Evolutionary conservation across 2,329 filamentous ascomycete species (phyloP), one percentile per base, ranked within the genome.

Genomic region (Scedosporium boydii): DNA sequence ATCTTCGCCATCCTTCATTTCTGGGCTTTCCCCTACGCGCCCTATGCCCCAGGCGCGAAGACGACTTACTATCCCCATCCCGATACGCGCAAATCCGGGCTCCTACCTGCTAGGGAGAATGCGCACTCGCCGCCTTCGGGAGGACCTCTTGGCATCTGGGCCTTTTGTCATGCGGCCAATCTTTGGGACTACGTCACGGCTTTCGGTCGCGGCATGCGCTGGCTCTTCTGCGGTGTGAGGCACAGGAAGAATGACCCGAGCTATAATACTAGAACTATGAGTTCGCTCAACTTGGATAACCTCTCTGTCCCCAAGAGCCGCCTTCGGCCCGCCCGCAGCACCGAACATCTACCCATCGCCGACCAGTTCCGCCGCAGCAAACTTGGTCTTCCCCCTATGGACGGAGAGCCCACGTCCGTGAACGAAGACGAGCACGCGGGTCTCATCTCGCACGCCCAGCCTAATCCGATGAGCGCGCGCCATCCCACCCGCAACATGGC

Each of bases 141-240:
- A 12, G 88, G 89, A 2, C 80, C 82, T 56, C 70, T 87, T 48
- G 89, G 89, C 3, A 65, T 87, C 58, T 80, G 80, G 65, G 91
- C 90, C 3, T 72, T 93, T 6, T 71, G 80, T 1, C 87, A 93
- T 68, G 87, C 90, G 1, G 80, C 92, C 71, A 95, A 95, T 69
- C 82, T 89, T 0, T 91, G 90, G 87, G 91, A 96, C 72, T 82
- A 96, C 51, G 75, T 91, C 69, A 96, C 93, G 75, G 89, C 89
- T 0, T 86, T 89, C 65, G 89, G 87, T 7, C 83, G 91, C 59
- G 88, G 89, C 23, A 83, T 91, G 68, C 83, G 88, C 67, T 96
- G 91, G 92, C 77, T 96, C 21, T 87, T 93, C 65, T 84, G 91
- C 16, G 91, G 91, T 51, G 81, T 84, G 61, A 87, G 85, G 71